These are phyloP conservation scores for Suillus plorans DNA, from an alignment of 768 basidiomycete genomes.

Conservation along the genomic window DNA sequence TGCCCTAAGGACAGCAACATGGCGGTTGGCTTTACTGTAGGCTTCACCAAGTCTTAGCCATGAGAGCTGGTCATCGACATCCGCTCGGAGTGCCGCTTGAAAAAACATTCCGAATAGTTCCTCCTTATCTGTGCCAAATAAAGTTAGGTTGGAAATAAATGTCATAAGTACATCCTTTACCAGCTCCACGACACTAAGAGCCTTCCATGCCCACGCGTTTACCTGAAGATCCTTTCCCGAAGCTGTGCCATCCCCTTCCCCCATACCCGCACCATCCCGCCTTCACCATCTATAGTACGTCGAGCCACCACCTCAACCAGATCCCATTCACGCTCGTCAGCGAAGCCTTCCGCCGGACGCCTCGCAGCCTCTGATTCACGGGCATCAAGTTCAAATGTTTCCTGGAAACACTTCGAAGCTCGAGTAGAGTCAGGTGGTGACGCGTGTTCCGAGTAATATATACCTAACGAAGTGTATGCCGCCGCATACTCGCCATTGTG, in stretches of 20 bases:
- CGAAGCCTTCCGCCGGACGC: conserved; percentile 83
- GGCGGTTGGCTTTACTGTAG: too few relatives aligned
- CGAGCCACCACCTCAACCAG: conserved; percentile 90
- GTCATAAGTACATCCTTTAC: too few relatives aligned
- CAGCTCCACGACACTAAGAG: conserved; percentile 86
- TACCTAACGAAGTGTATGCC: conserved; percentile 89
- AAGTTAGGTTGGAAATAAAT: too few relatives aligned
- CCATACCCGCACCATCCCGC: conserved; percentile 63
- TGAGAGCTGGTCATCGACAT: too few relatives aligned
- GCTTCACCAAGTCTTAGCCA: too few relatives aligned
- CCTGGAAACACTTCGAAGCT: conserved; percentile 95
- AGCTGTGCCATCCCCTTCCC: conserved; percentile 35
- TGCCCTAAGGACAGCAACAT: too few relatives aligned
- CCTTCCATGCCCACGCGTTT: conserved; percentile 99
- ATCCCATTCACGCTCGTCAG: conserved; percentile 93
- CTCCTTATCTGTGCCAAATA: too few relatives aligned
- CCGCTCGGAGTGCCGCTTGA: too few relatives aligned
- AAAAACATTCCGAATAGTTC: too few relatives aligned
- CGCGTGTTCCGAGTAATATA: conserved; percentile 79
- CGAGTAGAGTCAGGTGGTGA: conserved; percentile 78
- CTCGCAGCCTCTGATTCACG: conserved; percentile 83
- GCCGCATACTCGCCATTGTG: conserved; percentile 77
- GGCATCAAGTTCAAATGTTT: conserved; percentile 95
- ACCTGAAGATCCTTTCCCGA: conserved; percentile 59
- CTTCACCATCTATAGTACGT: conserved; percentile 91